Base-by-base conservation (phyloP, 495 filamentous ascomycete species). In the Tuber umbilicatum region DNA sequence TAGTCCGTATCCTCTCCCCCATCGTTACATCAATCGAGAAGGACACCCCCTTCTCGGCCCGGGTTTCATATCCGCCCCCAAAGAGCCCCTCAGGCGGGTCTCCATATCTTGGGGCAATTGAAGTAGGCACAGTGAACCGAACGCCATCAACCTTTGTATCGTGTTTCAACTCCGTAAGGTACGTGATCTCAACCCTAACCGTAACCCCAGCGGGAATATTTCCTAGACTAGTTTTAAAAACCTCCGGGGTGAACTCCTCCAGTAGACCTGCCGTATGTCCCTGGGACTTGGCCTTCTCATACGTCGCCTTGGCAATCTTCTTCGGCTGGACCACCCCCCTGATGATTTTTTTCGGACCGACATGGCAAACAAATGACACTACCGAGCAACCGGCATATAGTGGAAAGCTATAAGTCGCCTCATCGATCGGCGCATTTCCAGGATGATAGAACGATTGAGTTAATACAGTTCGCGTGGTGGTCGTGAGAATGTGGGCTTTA, bases 371-470 rank as follows among this genome's bases (percentile, higher is more conserved):
- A 73, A 91, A 91, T 37, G 84, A 84, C n/a, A 90, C 88, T 6
- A 91, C 88, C 31, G 87, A 88, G 5, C 90, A 87, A 37, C 89
- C 88, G 77, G 90, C 87, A 78, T 89, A 90, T 1, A 91, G 84
- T 0, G 90, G 90, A 73, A 92, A 91, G 3, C 84, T 85, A 82
- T 92, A 91, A 23, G 83, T 82, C 71, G 88, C 84, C 76, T 88
- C 83, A 50, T 85, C 81, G 69, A 90, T 86, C n/a, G 78, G 81
- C 0, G 75, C 68, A 27, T 74, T 60, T 0, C 84, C 86, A 0
- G 87, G 85, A 74, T 89, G 90, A 70, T 82, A 78, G 74, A 90
- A 91, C 5, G 84, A 88, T 80, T 92, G 89, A 0, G 84, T 89
- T 35, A 92, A 83, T 4, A 81, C 77, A 9, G 89, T 90, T 23